Evolutionary conservation across 2,329 filamentous ascomycete genomes (phyloP).

Genomic region (Phyllosticta ampelicida): DNA sequence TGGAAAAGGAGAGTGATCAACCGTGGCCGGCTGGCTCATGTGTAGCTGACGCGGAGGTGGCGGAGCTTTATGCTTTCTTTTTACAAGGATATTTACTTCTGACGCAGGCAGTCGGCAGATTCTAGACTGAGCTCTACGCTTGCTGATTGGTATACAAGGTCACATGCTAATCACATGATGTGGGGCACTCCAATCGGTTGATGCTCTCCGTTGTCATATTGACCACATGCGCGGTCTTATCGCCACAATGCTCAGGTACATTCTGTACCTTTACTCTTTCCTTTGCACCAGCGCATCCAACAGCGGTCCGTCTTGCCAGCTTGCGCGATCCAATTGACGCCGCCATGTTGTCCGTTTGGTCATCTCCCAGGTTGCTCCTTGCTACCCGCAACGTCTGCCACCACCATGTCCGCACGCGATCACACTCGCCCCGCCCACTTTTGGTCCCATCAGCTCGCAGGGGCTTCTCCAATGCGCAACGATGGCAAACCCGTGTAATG

Average conservation of each 20-base stretch:
- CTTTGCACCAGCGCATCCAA: not conserved
- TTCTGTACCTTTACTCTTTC: not conserved
- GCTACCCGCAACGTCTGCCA: not conserved
- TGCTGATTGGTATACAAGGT: not conserved
- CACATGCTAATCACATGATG: not conserved
- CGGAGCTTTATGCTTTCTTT: not conserved
- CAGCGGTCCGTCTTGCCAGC: not conserved
- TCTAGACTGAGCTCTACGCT: not conserved
- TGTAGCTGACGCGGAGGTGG: not conserved
- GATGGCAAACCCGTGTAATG: conserved; percentile 29
- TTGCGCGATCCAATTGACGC: not conserved
- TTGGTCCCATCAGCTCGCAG: not conserved
- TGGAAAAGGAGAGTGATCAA: not conserved
- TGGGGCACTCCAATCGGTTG: not conserved
- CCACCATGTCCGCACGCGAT: not conserved
- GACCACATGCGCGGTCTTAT: not conserved
- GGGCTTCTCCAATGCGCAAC: conserved; percentile 14
- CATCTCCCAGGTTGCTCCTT: not conserved
- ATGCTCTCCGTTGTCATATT: not conserved
- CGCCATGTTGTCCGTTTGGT: not conserved
- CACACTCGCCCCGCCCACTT: not conserved
- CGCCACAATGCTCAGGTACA: not conserved
- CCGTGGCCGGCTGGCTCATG: not conserved
- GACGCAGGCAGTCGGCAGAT: not conserved
- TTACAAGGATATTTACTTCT: not conserved